These are phyloP conservation scores for Sporothrix pallida DNA, from an alignment of 2,329 filamentous ascomycete genomes.

Conservation along the genomic window DNA sequence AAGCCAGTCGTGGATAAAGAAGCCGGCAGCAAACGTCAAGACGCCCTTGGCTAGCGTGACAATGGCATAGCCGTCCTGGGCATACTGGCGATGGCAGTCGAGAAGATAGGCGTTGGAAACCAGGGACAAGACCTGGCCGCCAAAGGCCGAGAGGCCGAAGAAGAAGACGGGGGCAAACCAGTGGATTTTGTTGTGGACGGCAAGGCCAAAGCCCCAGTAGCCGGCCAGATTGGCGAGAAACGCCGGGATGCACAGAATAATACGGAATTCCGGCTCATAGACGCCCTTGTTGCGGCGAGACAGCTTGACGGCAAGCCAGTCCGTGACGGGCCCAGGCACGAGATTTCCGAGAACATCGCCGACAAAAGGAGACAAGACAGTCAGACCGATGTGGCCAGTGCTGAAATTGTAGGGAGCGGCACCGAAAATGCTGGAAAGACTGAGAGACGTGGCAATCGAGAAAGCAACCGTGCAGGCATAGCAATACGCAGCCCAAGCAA, in stretches of 20 bases:
- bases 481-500: constrained; percentile 50
- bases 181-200: constrained; percentile 36
- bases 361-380: constrained; percentile 49
- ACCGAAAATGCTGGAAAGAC: constrained; percentile 45
- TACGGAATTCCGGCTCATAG: constrained; percentile 54
- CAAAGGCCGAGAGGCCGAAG: constrained; percentile 20
- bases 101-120: constrained; percentile 29
- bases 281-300: constrained; percentile 50
- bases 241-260: constrained; percentile 47
- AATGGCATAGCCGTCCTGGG: constrained; percentile 22
- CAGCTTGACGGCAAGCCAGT: constrained; percentile 48
- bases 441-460: constrained; percentile 38
- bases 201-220: constrained; percentile 48
- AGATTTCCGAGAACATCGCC: constrained; percentile 47
- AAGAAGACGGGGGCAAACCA: constrained; percentile 36
- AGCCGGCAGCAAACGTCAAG: constrained; percentile 18
- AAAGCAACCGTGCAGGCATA: constrained; percentile 47
- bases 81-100: constrained; percentile 26
- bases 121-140: constrained; percentile 19
- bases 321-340: constrained; percentile 44
- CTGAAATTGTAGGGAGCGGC: constrained; percentile 49
- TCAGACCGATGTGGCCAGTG: constrained; percentile 47
- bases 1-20: constrained; percentile 24
- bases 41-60: constrained; percentile 23
- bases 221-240: constrained; percentile 45